Percentiles rank a stretch among this genome's conserved stretches.
These are phyloP conservation scores for Balamuthia mandrillaris DNA, from an alignment of 208 protist species.

Conservation along the genomic window DNA sequence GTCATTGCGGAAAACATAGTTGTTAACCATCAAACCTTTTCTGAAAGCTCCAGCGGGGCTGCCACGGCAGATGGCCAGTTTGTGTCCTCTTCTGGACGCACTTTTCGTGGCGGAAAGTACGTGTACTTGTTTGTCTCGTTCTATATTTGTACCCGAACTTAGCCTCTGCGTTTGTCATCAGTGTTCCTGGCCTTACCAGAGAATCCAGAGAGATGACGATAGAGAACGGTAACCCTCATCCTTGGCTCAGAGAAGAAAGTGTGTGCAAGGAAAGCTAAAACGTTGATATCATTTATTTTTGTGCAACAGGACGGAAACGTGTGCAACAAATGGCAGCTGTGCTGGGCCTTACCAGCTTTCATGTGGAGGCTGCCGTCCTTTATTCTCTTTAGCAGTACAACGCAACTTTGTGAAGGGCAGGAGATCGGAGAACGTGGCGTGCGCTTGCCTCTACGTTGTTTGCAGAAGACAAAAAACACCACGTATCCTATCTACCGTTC, in stretches of 20 bases:
- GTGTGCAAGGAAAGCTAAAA: neutral
- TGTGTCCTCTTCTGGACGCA: conserved; percentile 40
- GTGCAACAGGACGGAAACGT: conserved; percentile 21
- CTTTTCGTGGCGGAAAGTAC: neutral
- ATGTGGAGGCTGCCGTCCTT: conserved; percentile 59
- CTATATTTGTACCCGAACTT: neutral
- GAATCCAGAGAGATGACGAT: conserved; percentile 38
- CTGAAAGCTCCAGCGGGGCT: conserved; percentile 40
- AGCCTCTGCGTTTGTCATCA: conserved; percentile 1
- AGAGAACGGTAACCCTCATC: neutral
- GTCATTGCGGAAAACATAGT: conserved; percentile 63
- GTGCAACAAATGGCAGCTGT: conserved; percentile 58
- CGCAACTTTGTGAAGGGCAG: conserved; percentile 65
- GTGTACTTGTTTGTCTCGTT: neutral
- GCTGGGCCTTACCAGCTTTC: conserved; percentile 59
- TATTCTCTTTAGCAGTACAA: conserved; percentile 53
- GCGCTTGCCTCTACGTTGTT: conserved; percentile 80
- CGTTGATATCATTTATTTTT: neutral
- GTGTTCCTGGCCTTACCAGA: neutral
- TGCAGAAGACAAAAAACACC: conserved; percentile 71
- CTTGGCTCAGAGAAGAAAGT: neutral
- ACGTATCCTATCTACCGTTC: neutral
- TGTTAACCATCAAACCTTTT: conserved; percentile 62
- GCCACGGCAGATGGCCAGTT: conserved; percentile 61
- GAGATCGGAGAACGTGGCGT: conserved; percentile 62